Evolutionary conservation across 805 yeast genomes (phyloP).

Genomic region (Hermanozyma aechmeae): DNA sequence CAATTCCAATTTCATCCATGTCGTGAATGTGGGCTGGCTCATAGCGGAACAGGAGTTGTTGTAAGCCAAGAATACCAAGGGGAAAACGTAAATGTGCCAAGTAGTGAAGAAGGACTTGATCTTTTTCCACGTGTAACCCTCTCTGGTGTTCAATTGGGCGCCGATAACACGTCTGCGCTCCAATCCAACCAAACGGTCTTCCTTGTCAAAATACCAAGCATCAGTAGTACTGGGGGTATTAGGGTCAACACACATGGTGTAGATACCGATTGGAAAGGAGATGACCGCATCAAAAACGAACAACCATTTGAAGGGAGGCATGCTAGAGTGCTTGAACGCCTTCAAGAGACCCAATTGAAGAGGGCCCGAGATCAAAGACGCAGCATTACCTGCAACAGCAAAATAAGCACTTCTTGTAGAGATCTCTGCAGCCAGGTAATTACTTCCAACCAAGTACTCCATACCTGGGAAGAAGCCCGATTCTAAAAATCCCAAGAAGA

Average conservation of each 20-base stretch:
- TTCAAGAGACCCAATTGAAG: slow-evolving; percentile 19
- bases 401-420: slow-evolving; percentile 21
- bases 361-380: slow-evolving; percentile 23
- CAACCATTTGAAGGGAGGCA: slow-evolving; percentile 25
- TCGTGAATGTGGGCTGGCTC: slow-evolving; percentile 32
- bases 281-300: slow-evolving; percentile 25
- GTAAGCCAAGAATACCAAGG: slow-evolving; percentile 28
- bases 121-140: slow-evolving; percentile 29
- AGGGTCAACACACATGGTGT: slow-evolving; percentile 23
- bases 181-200: slow-evolving; percentile 30
- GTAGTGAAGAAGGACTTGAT: slow-evolving; percentile 34
- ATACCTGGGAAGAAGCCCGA: slow-evolving; percentile 49
- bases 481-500: slow-evolving; percentile 33
- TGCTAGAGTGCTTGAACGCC: slow-evolving; percentile 11
- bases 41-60: slow-evolving; percentile 25
- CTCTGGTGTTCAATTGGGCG: slow-evolving; percentile 30
- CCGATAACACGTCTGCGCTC: slow-evolving; percentile 29
- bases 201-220: slow-evolving; percentile 19
- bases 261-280: slow-evolving; percentile 22
- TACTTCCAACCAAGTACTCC: slow-evolving; percentile 40
- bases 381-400: slow-evolving; percentile 19
- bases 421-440: slow-evolving; percentile 17
- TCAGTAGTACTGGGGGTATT: slow-evolving; percentile 27
- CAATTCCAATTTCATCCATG: slow-evolving; percentile 35
- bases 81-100: slow-evolving; percentile 42